phyloP scores from a whole-genome alignment of 2,329 filamentous ascomycete genomes.

The Pyrenochaeta sp. region DNA sequence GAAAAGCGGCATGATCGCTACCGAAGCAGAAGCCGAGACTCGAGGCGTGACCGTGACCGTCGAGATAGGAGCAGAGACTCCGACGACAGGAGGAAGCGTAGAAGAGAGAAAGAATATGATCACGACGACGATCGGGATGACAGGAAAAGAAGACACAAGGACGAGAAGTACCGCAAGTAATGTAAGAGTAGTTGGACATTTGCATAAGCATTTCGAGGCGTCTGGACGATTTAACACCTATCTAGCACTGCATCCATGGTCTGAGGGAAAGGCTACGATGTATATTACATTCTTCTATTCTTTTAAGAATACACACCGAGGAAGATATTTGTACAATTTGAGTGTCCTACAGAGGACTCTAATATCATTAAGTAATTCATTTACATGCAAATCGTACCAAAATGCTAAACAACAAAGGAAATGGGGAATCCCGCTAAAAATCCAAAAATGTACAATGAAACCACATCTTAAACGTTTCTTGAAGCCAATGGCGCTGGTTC shows the following conservation, averaged over 20 bases:
- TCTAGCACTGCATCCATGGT: no score
- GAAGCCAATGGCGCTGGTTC: slow-evolving; percentile 29
- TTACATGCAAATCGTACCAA: no score
- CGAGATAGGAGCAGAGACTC: slow-evolving; percentile 26
- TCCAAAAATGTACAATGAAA: no score
- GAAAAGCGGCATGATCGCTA: slow-evolving; percentile 30
- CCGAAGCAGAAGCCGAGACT: slow-evolving; percentile 33
- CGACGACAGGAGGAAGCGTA: slow-evolving; percentile 34
- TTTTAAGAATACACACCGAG: no score
- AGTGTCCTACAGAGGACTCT: no score
- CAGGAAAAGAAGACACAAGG: slow-evolving; percentile 27
- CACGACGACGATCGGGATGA: slow-evolving; percentile 28
- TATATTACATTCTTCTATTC: no score
- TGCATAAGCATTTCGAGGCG: neutral
- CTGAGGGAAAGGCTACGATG: no score
- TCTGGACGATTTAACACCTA: slow-evolving; percentile 4
- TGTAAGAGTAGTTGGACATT: slow-evolving; percentile 1
- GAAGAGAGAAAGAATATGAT: slow-evolving; percentile 30
- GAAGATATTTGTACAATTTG: no score
- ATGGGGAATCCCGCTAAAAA: no score
- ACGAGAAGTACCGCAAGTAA: slow-evolving; percentile 17
- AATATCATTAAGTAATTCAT: no score
- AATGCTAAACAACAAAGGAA: no score
- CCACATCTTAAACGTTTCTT: slow-evolving; percentile 43
- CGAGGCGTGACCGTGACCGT: slow-evolving; percentile 25